Evolutionary conservation across 2,329 filamentous ascomycete genomes (phyloP).

Genomic region (Colletotrichum sp.): DNA sequence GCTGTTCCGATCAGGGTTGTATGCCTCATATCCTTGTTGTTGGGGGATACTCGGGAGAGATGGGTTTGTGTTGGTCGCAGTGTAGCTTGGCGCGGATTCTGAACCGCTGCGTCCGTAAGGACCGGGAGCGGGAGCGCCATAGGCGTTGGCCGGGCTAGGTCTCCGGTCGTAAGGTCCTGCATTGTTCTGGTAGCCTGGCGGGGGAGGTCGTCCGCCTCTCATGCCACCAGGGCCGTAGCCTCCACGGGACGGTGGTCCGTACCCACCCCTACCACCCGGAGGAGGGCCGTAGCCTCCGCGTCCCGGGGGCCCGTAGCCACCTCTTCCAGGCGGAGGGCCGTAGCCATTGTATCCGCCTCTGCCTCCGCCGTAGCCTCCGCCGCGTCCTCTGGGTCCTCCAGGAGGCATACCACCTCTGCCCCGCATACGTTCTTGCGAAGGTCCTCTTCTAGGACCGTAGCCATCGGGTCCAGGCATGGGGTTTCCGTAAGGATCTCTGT

Average conservation of each 20-base stretch:
- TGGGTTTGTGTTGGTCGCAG: conserved; percentile 37
- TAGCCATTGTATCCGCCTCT: conserved; percentile 45
- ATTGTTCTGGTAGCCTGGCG: conserved; percentile 46
- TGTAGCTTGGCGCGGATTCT: conserved; percentile 42
- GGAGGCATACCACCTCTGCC: conserved; percentile 53
- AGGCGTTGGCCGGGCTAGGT: conserved; percentile 40
- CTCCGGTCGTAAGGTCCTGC: conserved; percentile 41
- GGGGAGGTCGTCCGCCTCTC: conserved; percentile 44
- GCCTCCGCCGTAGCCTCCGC: conserved; percentile 44
- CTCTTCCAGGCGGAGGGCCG: conserved; percentile 37
- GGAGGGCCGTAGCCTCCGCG: conserved; percentile 36
- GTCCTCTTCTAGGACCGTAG: conserved; percentile 52
- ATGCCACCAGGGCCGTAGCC: conserved; percentile 34
- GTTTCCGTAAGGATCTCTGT: conserved; percentile 71
- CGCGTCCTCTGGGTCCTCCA: conserved; percentile 49
- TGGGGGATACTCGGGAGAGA: conserved; percentile 39
- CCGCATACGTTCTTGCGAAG: conserved; percentile 54
- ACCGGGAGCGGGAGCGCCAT: conserved; percentile 29
- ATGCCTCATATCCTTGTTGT: conserved; percentile 43
- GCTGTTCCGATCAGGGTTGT: conserved; percentile 44
- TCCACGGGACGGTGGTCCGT: conserved; percentile 47
- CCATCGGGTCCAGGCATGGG: conserved; percentile 47
- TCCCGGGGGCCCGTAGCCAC: conserved; percentile 49
- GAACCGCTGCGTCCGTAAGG: conserved; percentile 39
- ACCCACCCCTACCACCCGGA: conserved; percentile 45